Base-by-base conservation (phyloP, 805 yeast species). In the Ascoidea rubescens region DNA sequence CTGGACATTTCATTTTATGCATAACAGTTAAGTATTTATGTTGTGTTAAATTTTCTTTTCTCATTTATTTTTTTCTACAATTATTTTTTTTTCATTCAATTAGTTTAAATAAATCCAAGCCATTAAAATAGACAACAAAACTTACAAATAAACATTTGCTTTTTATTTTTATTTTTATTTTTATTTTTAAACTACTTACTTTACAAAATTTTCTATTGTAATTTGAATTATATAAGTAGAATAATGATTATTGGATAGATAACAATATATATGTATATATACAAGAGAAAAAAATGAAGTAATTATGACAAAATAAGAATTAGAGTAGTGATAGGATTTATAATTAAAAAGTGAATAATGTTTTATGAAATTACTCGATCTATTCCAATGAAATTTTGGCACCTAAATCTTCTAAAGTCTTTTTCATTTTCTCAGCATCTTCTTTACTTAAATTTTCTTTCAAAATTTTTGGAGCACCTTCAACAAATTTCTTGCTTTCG, bases 401-500 rank as follows among this genome's bases (percentile, higher is more conserved):
- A 68, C 99, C 99, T 62, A 91, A 78, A 51, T 80, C 93, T 74
- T 93, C 99, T 65, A 93, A 77, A 56, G 95, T 81, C 55, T 86
- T 75, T 76, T 93, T 91, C 67, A 93, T 84, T 78, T 90, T 89
- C 64, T 91, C 97, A 59, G 98, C 98, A 63, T 93, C 99, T 66
- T 87, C 99, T 77, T 93, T 93, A 56, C 95, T 84, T 56, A 93
- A 89, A 62, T 89, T 88, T 62, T 93, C 99, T 74, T 93, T 93
- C 69, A 93, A 75, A 48, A 86, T 75, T 77, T 93, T 93, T 61
- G 99, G 99, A 56, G 99, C 98, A 62, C 88, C 72, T 75, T 93
- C 99, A 54, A 93, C 99, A 59, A 93, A 87, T 74, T 93, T 93
- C 82, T 93, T 93, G 56, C 97, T 87, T 67, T 93, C 98, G 55